Conservation (phyloP, 2,329 filamentous ascomycete species). For the Neurospora sp. region DNA sequence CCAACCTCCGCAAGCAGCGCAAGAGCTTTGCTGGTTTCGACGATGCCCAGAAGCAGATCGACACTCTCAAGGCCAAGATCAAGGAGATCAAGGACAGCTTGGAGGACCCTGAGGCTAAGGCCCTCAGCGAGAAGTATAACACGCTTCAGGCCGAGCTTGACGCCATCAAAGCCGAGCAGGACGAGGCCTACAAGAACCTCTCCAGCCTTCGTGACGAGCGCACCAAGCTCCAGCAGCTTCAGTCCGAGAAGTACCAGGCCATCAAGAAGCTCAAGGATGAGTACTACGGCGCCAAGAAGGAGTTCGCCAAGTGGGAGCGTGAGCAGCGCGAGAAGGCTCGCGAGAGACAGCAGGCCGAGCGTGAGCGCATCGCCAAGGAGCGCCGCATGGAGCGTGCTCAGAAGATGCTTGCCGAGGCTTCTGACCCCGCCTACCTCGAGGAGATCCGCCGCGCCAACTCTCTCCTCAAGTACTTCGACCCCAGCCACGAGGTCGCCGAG, state of each 20-base stretch:
- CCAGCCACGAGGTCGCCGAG: slow-evolving; percentile 53
- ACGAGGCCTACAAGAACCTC: slow-evolving; percentile 81
- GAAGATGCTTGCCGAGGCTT: slow-evolving; percentile 70
- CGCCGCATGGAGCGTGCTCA: slow-evolving; percentile 68
- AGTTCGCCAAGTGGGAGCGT: slow-evolving; percentile 73
- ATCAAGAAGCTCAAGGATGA: slow-evolving; percentile 85
- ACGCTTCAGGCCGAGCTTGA: slow-evolving; percentile 83
- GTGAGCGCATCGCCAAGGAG: slow-evolving; percentile 61
- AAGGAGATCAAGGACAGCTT: slow-evolving; percentile 80
- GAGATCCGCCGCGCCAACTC: slow-evolving; percentile 85
- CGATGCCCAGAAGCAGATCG: slow-evolving; percentile 77
- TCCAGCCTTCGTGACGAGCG: slow-evolving; percentile 78
- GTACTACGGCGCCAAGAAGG: slow-evolving; percentile 74
- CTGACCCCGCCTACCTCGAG: slow-evolving; percentile 79
- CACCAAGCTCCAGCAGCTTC: slow-evolving; percentile 70
- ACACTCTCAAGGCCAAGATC: slow-evolving; percentile 78
- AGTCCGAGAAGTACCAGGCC: slow-evolving; percentile 74
- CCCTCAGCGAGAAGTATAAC: slow-evolving; percentile 76
- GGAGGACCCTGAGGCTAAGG: slow-evolving; percentile 86
- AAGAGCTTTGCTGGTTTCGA: slow-evolving; percentile 87
- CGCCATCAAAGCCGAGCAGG: slow-evolving; percentile 82
- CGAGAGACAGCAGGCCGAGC: slow-evolving; percentile 74
- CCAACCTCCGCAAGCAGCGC: slow-evolving; percentile 73
- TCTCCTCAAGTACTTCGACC: slow-evolving; percentile 86
- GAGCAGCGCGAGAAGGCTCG: slow-evolving; percentile 67